Base-by-base conservation (phyloP, 257 asterid species). In the Verbascum thapsus region DNA sequence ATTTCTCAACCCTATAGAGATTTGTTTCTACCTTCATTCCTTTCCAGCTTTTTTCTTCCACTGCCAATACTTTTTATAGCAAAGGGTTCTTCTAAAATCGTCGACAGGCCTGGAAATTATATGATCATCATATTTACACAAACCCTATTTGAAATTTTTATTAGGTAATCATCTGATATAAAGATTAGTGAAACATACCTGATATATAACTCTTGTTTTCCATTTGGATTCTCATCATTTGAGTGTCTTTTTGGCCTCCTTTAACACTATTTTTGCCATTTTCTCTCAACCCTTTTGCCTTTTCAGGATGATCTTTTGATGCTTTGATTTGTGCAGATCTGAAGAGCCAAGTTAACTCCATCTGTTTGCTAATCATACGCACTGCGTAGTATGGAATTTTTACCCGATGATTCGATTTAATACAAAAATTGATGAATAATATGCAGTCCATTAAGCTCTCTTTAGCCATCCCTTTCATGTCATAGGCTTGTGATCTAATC, bases 361-460 rank as follows among this genome's bases (percentile, higher is more conserved):
- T 87, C 76, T 90, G 96, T 75, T 87, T 87, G 78, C 74, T 71
- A 54, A 90, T 85, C 96, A 90, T 87, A 50, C 82, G 80, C 4
- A 87, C 76, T 0, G 84, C 92, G 19, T 78, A 61, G 20, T 78
- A 69, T 1, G 95, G 92, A 48, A 90, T 53, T 44, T 69, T 83
- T 42, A 55, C 53, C 10, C 72, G 65, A 41, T 61, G 55, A 22
- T 48, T 71, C 6, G 78, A 71, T 57, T 72, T 81, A 42, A 70
- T 65, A 13, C 88, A 71, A 18, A 74, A 59, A 54, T 68, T 80
- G 38, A 90, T 78, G 72, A 85, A 85, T 63, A 72, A 68, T 9
- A 88, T 49, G 53, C 95, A 83, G 47, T 90, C 98, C 89, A 85
- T 82, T 74, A 90, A 80, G 73, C 98, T 90, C 73, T 85, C 94